Conservation (phyloP, 2,329 filamentous ascomycete genomes). For the Aureobasidium namibiae region DNA sequence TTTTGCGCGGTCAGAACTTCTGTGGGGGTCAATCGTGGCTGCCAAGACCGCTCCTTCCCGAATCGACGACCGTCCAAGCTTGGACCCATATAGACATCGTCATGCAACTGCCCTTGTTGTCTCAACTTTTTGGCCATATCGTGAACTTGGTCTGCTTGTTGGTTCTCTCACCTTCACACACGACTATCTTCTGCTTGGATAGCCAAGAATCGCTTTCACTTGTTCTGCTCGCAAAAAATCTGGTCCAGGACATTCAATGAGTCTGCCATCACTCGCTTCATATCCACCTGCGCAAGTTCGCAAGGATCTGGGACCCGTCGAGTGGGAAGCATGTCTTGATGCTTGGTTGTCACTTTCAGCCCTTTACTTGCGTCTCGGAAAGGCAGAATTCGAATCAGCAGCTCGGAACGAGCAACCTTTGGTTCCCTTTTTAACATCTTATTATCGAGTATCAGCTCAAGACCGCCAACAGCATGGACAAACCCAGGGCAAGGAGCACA, state of each 20-base stretch:
- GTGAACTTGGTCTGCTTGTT: background rate
- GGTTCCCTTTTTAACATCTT: constrained; percentile 56
- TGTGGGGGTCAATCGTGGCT: background rate
- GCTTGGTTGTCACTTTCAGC: constrained; percentile 65
- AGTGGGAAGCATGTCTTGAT: constrained; percentile 71
- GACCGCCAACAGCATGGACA: constrained; percentile 4
- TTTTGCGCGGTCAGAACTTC: background rate
- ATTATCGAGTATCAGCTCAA: constrained; percentile 45
- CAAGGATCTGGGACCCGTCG: constrained; percentile 54
- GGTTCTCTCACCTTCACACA: background rate
- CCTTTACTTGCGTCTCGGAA: constrained; percentile 55
- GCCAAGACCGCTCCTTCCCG: background rate
- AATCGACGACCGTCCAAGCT: background rate
- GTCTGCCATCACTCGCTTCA: constrained; percentile 64
- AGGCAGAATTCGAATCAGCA: constrained; percentile 43
- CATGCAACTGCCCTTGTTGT: background rate
- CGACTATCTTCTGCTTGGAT: background rate
- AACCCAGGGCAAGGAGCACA: constrained; percentile 29
- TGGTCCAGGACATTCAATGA: constrained; percentile 24
- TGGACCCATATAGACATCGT: background rate
- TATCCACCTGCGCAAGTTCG: constrained; percentile 65
- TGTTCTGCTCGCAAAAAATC: background rate
- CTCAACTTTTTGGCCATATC: background rate
- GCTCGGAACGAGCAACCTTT: constrained; percentile 52
- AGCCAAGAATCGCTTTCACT: background rate